These are phyloP conservation scores for Anethum foeniculum DNA, from an alignment of 140 eudicot species.

Conservation along the genomic window DNA sequence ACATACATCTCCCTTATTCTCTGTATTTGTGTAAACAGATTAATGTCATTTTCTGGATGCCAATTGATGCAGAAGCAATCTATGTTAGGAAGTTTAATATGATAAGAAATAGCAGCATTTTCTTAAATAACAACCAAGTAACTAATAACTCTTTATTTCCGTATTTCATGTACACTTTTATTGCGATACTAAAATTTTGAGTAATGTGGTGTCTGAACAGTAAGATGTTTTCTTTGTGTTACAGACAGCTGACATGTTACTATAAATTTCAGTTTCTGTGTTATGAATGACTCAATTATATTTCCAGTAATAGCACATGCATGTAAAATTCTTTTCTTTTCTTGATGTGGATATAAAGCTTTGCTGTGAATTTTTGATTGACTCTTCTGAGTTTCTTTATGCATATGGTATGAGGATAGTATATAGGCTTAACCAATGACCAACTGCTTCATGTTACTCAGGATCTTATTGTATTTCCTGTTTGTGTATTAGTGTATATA, in stretches of 20 bases:
- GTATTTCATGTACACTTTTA: neutral
- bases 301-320: neutral
- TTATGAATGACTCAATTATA: neutral
- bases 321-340: neutral
- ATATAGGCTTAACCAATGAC: neutral
- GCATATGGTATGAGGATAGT: neutral
- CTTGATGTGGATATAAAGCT: conserved; percentile 1
- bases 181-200: neutral
- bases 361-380: neutral
- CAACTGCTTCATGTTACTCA: neutral
- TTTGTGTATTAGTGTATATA: neutral
- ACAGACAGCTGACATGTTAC: neutral
- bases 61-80: neutral
- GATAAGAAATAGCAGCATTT: neutral
- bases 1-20: neutral
- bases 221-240: neutral
- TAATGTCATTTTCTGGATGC: neutral
- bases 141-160: neutral
- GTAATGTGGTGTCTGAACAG: neutral
- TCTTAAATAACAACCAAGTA: neutral
- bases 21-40: neutral
- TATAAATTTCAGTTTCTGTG: neutral
- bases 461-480: conserved; percentile 8
- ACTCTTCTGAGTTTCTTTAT: conserved; percentile 1
- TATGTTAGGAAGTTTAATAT: neutral